Conservation (phyloP, 331 rosid species). For the Saraca asoca region DNA sequence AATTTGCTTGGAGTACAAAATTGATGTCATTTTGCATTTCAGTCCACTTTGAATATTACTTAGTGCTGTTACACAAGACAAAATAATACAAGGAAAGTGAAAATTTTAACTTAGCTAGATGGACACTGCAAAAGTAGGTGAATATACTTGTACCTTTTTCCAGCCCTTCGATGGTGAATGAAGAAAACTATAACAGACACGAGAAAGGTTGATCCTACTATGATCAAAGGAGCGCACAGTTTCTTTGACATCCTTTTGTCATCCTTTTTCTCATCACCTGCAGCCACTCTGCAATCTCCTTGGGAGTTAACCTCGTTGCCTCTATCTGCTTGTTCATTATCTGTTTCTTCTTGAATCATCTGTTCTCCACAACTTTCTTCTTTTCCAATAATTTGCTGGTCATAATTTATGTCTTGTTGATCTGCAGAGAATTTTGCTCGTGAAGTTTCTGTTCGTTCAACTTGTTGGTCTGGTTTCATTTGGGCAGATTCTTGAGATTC, state of each 20-base stretch:
- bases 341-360: conserved; percentile 26
- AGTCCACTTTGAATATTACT: conserved; percentile 3
- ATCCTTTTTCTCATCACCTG: conserved; percentile 26
- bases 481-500: conserved; percentile 6
- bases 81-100: background rate
- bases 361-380: conserved; percentile 21
- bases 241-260: conserved; percentile 37
- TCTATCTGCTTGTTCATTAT: conserved; percentile 10
- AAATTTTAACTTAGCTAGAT: background rate
- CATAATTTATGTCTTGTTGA: conserved; percentile 21
- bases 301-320: background rate
- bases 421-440: conserved; percentile 11
- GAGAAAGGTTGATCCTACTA: conserved; percentile 68
- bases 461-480: conserved; percentile 20
- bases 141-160: conserved; percentile 33
- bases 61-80: conserved; percentile 15
- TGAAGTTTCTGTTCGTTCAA: conserved; percentile 6
- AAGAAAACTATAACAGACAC: conserved; percentile 45
- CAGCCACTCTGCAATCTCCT: conserved; percentile 36
- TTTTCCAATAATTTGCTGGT: background rate
- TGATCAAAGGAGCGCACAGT: conserved; percentile 42
- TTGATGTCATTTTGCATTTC: conserved; percentile 12
- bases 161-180: conserved; percentile 42
- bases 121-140: background rate
- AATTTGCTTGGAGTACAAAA: background rate